These are phyloP conservation scores for Phalaenopsis equestris DNA, from an alignment of 106 monocot species.

Conservation along the genomic window DNA sequence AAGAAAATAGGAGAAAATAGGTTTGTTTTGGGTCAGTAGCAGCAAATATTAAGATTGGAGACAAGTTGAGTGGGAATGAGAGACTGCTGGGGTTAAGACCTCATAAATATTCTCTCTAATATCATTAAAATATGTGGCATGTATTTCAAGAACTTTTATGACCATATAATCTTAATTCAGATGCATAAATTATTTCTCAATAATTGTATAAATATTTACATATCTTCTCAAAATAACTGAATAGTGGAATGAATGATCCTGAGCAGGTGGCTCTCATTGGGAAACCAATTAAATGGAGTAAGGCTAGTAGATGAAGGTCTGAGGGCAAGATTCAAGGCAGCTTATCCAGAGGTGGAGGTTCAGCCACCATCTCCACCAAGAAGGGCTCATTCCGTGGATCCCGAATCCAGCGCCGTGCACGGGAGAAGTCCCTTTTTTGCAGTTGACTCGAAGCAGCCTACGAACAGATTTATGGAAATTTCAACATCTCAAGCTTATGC, in stretches of 20 bases:
- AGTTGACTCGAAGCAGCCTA: slow-evolving; percentile 22
- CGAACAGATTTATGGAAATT: slow-evolving; percentile 21
- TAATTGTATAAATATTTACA: too few relatives aligned
- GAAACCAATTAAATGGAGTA: slow-evolving; percentile 86
- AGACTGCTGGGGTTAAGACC: too few relatives aligned
- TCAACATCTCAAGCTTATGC: not conserved
- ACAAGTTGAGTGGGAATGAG: too few relatives aligned
- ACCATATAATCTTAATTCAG: too few relatives aligned
- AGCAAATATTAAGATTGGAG: too few relatives aligned
- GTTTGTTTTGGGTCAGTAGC: too few relatives aligned
- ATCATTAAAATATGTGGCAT: too few relatives aligned
- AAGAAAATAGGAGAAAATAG: too few relatives aligned
- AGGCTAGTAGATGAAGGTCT: slow-evolving; percentile 93
- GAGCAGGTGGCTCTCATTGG: slow-evolving; percentile 91
- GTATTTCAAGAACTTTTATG: too few relatives aligned
- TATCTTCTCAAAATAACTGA: too few relatives aligned
- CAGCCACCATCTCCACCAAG: slow-evolving; percentile 87
- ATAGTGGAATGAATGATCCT: not conserved
- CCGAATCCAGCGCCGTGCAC: slow-evolving; percentile 28
- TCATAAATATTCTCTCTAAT: too few relatives aligned
- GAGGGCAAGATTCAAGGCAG: slow-evolving; percentile 91
- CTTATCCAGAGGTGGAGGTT: slow-evolving; percentile 90
- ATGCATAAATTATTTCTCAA: too few relatives aligned
- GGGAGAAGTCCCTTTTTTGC: slow-evolving; percentile 24
- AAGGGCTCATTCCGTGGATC: slow-evolving; percentile 32